Evolutionary conservation across 495 filamentous ascomycete genomes (phyloP), one percentile per base, ranked within the genome.

Genomic region (Xylaria intraflava): DNA sequence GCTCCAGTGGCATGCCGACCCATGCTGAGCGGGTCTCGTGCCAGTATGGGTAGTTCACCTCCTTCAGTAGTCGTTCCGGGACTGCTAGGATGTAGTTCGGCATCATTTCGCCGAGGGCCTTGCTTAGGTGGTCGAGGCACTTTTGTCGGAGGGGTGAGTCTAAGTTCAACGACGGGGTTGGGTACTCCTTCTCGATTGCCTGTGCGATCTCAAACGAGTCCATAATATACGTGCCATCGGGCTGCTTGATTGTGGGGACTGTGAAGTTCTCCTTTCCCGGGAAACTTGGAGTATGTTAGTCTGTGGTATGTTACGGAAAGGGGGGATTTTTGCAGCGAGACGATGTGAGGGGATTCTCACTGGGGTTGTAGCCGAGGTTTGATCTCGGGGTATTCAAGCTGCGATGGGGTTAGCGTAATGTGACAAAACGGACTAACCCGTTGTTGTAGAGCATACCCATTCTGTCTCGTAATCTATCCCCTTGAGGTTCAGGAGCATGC

Each of bases 401-500:
- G 54, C 20, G n/a, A 31, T 9, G 6, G 5, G 17, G 19, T 51
- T 22, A 51, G 9, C 16, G 14, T 8, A 2, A 36, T 35, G 3
- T 7, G 2, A 12, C 19, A 12, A 11, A 4, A 26, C 14, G 20
- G 20, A 2, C 23, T 19, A 12, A n/a, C 2, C 5, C 4, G 20
- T 38, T 11, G 16, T 30, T 10, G n/a, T 36, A 12, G 29, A 27
- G 23, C 54, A 9, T 49, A 80, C 64, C 81, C 81, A 86, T 75
- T 82, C 70, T 4, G 83, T 87, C 51, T 72, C 69, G 67, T 84
- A 85, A 44, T 77, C 70, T n/a, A 86, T 62, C 6, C 69, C 67
- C 61, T 87, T 86, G 69, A 73, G 82, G 67, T 85, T 84, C 33
- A 87, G 68, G 5, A 67, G 38, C 12, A 86, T 56, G 3, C 83